Base-by-base conservation (phyloP, 192 early-diverging fungal species). In the Linnemannia exigua region DNA sequence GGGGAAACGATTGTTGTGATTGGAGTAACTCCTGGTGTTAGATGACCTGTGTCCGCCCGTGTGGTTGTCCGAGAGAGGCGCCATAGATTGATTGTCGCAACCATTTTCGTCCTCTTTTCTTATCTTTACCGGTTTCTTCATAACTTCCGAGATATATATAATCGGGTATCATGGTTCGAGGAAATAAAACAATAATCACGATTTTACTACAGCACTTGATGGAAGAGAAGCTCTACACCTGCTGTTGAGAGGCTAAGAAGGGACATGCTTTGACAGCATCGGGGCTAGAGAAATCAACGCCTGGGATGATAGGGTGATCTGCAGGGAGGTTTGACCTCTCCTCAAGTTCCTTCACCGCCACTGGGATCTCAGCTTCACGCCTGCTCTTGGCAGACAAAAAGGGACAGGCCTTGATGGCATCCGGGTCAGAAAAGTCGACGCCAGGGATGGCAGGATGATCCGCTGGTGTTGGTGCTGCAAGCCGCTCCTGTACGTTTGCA, bases 281-380 rank as follows among this genome's bases (percentile, higher is more conserved):
- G 6, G 84, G 75, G 50, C 76, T 58, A 3, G 84, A 77, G 58
- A 86, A 80, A 35, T 86, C 73, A 5, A 86, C 78, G 25, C 84
- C 84, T 0, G 84, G 84, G 31, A 86, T 86, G 33, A 36, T 52
- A n/a, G 84, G 84, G 37, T 86, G 84, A 51, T 86, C 79, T 16
- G 77, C 7, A 41, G 77, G 82, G 20, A 82, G 58, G n/a, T 37
- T 33, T 22, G 28, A 72, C 2, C 2, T 38, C 15, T 28, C 36
- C 14, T 63, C 25, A 28, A 5, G 1, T 28, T 11, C 41, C 36
- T 37, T 15, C 35, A 63, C 17, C 44, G 54, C 33, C 28, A 31
- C 38, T 38, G 22, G 22, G 15, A 25, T 17, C 44, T 72, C 14
- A 31, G 58, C 58, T 12, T 15, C 58, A 31, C 58, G 58, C 58